Conservation (phyloP, 352 stramenopile species). For the Albugo laibachii region DNA sequence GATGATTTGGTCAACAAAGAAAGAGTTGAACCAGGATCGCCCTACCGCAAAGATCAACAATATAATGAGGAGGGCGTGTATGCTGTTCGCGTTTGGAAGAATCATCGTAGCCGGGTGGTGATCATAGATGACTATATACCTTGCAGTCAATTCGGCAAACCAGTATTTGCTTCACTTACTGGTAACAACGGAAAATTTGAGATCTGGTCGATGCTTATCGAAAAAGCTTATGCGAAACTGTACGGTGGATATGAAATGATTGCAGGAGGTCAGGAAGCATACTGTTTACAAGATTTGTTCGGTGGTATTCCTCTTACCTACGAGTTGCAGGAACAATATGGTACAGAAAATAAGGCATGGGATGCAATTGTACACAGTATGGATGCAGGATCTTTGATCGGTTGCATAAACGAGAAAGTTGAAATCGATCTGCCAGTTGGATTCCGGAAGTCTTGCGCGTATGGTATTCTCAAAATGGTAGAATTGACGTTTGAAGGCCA, state of each 20-base stretch:
- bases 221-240: conserved; percentile 92
- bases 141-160: conserved; percentile 66
- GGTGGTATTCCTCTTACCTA: conserved; percentile 44
- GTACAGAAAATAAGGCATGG: conserved; percentile 37
- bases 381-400: conserved; percentile 38
- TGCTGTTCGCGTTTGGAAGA: conserved; percentile 66
- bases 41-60: conserved; percentile 50
- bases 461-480: conserved; percentile 57
- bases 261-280: conserved; percentile 67
- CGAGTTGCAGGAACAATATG: conserved; percentile 41
- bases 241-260: conserved; percentile 81
- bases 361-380: conserved; percentile 20
- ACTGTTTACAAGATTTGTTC: conserved; percentile 56
- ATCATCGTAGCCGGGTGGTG: conserved; percentile 63
- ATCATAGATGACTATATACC: conserved; percentile 71
- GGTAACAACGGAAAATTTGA: conserved; percentile 72
- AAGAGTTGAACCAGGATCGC: conserved; percentile 26
- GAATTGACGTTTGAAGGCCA: conserved; percentile 43
- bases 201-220: conserved; percentile 84
- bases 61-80: conserved; percentile 82
- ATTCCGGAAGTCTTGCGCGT: conserved; percentile 43
- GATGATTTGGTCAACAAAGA: conserved; percentile 34
- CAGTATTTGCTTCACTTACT: conserved; percentile 69
- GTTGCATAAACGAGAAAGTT: conserved; percentile 50
- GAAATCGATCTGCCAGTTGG: conserved; percentile 35